Base-by-base conservation (phyloP, 169 alveolate species). In the Sarcocystis neurona region DNA sequence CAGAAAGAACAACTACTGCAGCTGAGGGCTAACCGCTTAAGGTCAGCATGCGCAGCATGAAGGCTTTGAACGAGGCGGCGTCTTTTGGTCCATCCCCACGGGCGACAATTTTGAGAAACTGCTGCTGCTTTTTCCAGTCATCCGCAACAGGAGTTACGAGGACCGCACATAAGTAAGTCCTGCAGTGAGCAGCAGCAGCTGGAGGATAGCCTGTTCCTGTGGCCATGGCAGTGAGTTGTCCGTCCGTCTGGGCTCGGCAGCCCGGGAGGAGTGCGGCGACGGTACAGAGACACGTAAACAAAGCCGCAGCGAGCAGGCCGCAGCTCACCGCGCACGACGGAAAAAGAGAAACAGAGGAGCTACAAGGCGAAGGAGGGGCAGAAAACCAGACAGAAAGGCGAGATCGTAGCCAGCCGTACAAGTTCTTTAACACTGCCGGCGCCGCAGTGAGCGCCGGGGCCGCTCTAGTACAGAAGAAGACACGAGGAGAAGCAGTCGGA, bases 101-200 rank as follows among this genome's bases (percentile, higher is more conserved):
- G 20, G 82, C 82, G 47, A 72, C 53, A 39, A 41, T 0, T 30
- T 39, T 15, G 53, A 72, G 82, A 18, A 72, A 4, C 10, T 8
- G 23, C 32, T 37, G 34, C 23, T 10, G 20, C 47, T 37, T 2
- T 2, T 6, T 39, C 82, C 82, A 72, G 46, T 43, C 58, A 18
- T 72, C 37, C 1, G 34, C 82, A 20, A 72, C 82, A 23, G 82
- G 82, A 15, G 53, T 43, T 30, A 47, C n/a, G 27, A 72, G 82
- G 41, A 72, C 56, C 10, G 82, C 56, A 56, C 82, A 72, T 2
- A n/a, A n/a, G n/a, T n/a, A n/a, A n/a, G 82, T 48, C 48, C 27
- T 43, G 15, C 41, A 47, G 2, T 8, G 15, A 72, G 56, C 34
- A n/a, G 41, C 44, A 10, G 37, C 75, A 63, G 41, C n/a, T 4